These are phyloP conservation scores for Schizosaccharomyces octosporus DNA, from an alignment of 805 yeast species.

Conservation along the genomic window DNA sequence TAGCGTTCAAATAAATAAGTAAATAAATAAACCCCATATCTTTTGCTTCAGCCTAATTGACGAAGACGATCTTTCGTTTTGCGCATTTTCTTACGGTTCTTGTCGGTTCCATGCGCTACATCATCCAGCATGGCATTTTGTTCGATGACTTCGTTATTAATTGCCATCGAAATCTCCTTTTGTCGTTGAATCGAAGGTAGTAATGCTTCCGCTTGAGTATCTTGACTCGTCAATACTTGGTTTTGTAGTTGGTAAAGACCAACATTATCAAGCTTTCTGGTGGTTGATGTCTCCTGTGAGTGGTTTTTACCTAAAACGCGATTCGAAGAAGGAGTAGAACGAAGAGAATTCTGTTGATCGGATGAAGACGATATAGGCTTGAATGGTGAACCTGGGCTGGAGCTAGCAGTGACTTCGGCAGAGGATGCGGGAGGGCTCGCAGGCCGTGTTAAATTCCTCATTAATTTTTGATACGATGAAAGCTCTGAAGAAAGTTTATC, in stretches of 20 bases:
- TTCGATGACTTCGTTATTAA: neutral
- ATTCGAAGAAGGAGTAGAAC: neutral
- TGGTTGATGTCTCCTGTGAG: neutral
- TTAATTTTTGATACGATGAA: neutral
- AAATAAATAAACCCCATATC: neutral
- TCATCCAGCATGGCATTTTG: constrained; percentile 1
- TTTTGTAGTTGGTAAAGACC: neutral
- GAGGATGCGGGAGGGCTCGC: neutral
- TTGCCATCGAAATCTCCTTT: neutral
- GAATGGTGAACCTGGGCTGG: neutral
- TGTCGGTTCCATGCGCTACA: neutral
- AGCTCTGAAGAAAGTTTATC: neutral
- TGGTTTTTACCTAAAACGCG: neutral
- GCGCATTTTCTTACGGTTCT: neutral
- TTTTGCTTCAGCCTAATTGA: neutral
- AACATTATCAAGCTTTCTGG: neutral
- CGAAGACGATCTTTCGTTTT: neutral
- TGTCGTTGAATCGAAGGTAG: neutral
- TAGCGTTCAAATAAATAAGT: neutral
- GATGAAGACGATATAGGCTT: neutral
- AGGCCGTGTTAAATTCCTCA: neutral
- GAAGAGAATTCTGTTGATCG: neutral
- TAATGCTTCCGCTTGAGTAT: neutral
- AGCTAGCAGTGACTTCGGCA: neutral
- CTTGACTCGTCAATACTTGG: neutral